These are phyloP conservation scores for Oleoguttula mirabilis DNA, from an alignment of 495 filamentous ascomycete species.

Conservation along the genomic window DNA sequence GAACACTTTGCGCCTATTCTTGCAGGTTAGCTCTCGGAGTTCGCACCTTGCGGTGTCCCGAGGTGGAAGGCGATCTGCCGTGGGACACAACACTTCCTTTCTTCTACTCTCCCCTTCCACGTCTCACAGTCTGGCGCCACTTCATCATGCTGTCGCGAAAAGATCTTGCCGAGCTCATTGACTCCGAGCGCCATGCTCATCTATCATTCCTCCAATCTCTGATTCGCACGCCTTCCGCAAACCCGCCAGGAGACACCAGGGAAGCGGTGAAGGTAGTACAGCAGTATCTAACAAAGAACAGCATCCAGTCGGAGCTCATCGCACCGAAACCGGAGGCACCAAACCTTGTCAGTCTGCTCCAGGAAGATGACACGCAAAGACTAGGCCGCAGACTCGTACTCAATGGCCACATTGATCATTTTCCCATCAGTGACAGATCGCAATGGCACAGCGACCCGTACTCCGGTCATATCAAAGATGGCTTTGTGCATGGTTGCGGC, in stretches of 20 bases:
- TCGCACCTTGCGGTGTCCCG: too few species aligned
- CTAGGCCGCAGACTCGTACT: slow-evolving; percentile 5
- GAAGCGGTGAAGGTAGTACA: slow-evolving; percentile 6
- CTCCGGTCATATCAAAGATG: slow-evolving; percentile 14
- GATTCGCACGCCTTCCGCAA: slow-evolving; percentile 12
- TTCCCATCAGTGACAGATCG: slow-evolving; percentile 14
- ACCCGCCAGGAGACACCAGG: slow-evolving; percentile 16
- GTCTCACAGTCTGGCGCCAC: too few species aligned
- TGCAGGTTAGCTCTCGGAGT: too few species aligned
- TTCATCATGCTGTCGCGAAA: neutral
- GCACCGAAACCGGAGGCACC: slow-evolving; percentile 5
- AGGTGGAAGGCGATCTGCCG: too few species aligned
- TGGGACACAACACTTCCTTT: too few species aligned
- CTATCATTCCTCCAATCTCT: slow-evolving; percentile 12
- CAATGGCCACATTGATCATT: slow-evolving; percentile 18
- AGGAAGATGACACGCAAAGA: neutral
- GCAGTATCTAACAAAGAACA: slow-evolving; percentile 4
- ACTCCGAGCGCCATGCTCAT: slow-evolving; percentile 2
- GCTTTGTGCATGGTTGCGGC: slow-evolving; percentile 15
- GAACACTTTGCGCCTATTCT: too few species aligned
- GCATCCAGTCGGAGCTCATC: slow-evolving; percentile 7
- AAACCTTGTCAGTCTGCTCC: slow-evolving; percentile 12
- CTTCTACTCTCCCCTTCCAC: too few species aligned
- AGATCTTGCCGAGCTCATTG: slow-evolving; percentile 2
- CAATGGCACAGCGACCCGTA: slow-evolving; percentile 18